Percentiles rank a stretch among this genome's conserved stretches.
These are phyloP conservation scores for Tetrapyrgos nigripes DNA, from an alignment of 1,284 basidiomycete genomes.

Conservation along the genomic window DNA sequence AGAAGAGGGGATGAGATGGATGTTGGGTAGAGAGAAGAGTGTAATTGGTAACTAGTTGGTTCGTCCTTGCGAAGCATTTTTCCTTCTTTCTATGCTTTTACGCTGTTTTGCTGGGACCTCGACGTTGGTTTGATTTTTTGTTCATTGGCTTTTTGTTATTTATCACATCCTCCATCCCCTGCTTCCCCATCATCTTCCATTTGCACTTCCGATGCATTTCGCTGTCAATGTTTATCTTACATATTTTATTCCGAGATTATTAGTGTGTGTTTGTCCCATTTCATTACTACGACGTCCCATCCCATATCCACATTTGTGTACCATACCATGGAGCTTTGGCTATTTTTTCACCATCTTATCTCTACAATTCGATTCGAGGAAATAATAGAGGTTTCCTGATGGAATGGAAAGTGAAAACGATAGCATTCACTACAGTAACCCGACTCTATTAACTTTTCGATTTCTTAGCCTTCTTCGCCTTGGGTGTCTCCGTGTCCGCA, in stretches of 20 bases:
- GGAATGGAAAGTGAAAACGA: not conserved
- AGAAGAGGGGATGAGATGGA: slow-evolving; percentile 3
- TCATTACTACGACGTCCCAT: no score
- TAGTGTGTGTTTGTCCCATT: no score
- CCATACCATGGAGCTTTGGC: not conserved
- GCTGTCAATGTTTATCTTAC: not conserved
- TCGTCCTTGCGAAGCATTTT: not conserved
- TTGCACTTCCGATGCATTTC: not conserved
- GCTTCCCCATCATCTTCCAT: not conserved
- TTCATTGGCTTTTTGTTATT: not conserved
- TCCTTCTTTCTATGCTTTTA: not conserved
- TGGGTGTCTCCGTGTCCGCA: slow-evolving; percentile 2
- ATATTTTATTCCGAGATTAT: no score
- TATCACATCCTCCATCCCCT: not conserved
- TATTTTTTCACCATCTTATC: not conserved
- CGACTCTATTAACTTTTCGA: not conserved
- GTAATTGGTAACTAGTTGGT: no score
- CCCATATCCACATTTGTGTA: not conserved
- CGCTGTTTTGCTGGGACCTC: not conserved
- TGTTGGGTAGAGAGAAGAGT: not conserved
- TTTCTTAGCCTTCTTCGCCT: slow-evolving; percentile 12
- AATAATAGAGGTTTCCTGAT: no score
- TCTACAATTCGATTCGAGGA: not conserved
- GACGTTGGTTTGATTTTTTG: not conserved
- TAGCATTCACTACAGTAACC: not conserved